These are phyloP conservation scores for Linnemannia schmuckeri DNA, from an alignment of 192 early-diverging fungal genomes.

Conservation along the genomic window DNA sequence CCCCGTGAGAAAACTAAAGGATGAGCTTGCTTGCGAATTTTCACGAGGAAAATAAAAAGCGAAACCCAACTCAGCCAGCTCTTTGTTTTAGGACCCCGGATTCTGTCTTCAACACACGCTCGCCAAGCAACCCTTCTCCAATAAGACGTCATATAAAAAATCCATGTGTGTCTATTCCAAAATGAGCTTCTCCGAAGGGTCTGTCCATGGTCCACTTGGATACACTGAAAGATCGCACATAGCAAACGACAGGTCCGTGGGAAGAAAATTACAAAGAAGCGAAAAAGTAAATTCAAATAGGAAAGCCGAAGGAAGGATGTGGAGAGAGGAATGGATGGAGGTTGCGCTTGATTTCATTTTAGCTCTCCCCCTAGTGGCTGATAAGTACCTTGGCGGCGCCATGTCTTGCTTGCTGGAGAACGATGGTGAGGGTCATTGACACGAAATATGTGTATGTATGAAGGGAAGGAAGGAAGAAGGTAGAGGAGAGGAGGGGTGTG, in stretches of 20 bases:
- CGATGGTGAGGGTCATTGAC: conserved; percentile 47
- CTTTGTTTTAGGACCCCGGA: not conserved
- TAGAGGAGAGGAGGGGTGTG: not conserved
- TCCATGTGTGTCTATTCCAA: not conserved
- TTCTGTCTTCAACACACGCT: not conserved
- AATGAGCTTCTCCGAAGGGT: not conserved
- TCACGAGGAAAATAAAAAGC: not conserved
- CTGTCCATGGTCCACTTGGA: not conserved
- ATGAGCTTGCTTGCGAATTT: not conserved
- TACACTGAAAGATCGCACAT: not conserved
- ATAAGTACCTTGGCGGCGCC: conserved; percentile 40
- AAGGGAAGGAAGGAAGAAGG: not conserved
- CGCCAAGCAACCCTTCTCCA: not conserved
- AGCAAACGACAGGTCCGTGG: not conserved
- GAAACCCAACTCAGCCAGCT: not conserved
- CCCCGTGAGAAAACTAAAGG: not conserved
- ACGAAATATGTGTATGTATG: not conserved
- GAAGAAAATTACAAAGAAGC: not conserved
- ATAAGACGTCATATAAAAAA: not conserved
- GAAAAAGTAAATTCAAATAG: conserved; percentile 1
- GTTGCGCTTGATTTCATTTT: not conserved
- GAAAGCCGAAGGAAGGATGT: not conserved
- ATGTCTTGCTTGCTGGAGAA: conserved; percentile 45
- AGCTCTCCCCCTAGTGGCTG: not conserved
- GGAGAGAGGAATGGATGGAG: not conserved